Evolutionary conservation across 78 protist genomes (phyloP), one percentile per base, ranked within the genome.

Genomic region (Dictyostelium purpureum): DNA sequence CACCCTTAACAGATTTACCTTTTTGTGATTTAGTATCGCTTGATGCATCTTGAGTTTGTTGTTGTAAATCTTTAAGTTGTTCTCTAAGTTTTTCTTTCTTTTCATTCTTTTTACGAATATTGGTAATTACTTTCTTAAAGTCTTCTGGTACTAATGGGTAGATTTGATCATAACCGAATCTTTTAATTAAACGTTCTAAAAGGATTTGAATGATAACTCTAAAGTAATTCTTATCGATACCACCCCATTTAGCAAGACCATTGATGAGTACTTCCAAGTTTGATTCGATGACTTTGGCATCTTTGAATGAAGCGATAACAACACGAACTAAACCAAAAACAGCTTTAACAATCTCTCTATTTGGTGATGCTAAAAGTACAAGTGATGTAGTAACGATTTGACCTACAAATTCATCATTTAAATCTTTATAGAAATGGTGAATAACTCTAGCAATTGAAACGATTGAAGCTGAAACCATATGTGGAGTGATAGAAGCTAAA

Each of bases 241-340:
- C 52, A 31, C 79, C 79, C 90, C 81, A 83, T 52, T 83, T 67
- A 7, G 80, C 70, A 28, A 83, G 19, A 21, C 77, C 79, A 38
- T 47, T 31, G 4, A 83, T 38, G 28, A 83, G 10, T 18, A 47
- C 66, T 21, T 83, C 79, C 59, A 83, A 52, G 21, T 83, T 71
- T 21, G 79, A 61, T 57, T 54, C 74, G 21, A 83, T 71, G 33
- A 59, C 40, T n/a, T 67, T 37, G 33, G 43, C 26, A 4, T 83
- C 90, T 31, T 40, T 49, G 52, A 56, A 83, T 4, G 71, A 51
- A 18, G 90, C 90, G 40, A 83, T 83, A 11, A 83, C 65, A 26
- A 83, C 90, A 70, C 90, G 79, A n/a, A 56, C 51, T 11, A 83
- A 71, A 21, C 90, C 90, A 38, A 83, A 42, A 1, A 83, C 90